A percentile compares a stretch with the other conserved stretches of the same genome.
Conservation (phyloP, 768 basidiomycete species). For the Filobasidium wieringae region DNA sequence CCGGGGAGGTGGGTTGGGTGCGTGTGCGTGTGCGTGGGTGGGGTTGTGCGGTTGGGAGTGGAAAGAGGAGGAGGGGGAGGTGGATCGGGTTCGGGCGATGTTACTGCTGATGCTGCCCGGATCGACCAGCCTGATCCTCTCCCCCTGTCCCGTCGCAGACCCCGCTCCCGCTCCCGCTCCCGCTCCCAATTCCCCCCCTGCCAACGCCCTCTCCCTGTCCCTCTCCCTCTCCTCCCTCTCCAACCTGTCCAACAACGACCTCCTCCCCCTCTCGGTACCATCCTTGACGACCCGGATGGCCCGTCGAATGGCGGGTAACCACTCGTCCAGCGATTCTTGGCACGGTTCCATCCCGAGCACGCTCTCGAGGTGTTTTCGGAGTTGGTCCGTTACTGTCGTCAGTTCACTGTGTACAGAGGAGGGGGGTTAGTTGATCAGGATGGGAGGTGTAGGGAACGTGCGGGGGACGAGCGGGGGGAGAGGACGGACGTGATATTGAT, state of each 20-base stretch:
- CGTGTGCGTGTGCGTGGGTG: too few relatives aligned
- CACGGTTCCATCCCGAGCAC: constrained; percentile 85
- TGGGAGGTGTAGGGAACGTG: background rate
- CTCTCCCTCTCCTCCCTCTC: background rate
- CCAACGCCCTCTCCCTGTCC: background rate
- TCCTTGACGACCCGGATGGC: constrained; percentile 77
- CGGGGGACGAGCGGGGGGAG: background rate
- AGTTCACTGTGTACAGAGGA: constrained; percentile 39
- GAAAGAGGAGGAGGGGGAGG: too few relatives aligned
- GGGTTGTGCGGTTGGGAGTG: too few relatives aligned
- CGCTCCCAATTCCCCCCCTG: background rate
- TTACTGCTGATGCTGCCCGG: too few relatives aligned
- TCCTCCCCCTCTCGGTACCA: background rate
- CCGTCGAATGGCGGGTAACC: constrained; percentile 76
- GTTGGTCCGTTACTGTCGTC: constrained; percentile 70
- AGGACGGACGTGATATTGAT: constrained; percentile 79
- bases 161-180: background rate
- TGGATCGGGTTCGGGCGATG: too few relatives aligned
- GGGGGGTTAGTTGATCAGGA: background rate
- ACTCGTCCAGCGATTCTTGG: constrained; percentile 69
- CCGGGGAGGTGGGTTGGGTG: too few relatives aligned
- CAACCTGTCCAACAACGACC: too few relatives aligned
- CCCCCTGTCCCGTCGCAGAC: background rate
- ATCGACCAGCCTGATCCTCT: background rate
- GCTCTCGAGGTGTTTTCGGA: constrained; percentile 76